Evolutionary conservation across 257 asterid species (phyloP), one percentile per base, ranked within the genome.

Genomic region (Orobanche coerulescens): DNA sequence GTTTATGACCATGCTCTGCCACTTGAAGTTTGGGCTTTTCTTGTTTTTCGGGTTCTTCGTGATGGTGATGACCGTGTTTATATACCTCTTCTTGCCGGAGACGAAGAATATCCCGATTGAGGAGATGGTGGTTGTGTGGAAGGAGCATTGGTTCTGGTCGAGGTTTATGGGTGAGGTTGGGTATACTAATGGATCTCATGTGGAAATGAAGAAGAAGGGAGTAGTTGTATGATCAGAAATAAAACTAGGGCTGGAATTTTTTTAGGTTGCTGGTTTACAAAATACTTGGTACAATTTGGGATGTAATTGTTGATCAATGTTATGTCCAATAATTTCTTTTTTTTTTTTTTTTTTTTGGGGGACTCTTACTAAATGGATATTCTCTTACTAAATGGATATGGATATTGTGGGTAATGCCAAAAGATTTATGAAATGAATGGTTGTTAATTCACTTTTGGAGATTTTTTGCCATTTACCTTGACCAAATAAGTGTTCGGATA

Each of bases 1-100:
- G 13, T 92, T 88, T 77, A 23, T 92, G 70, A 51, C 51, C 1
- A 82, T 92, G 96, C 85, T 92, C 8, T 92, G 98, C 75, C 85
- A 81, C 44, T 54, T 82, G 66, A 82, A 75, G 69, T 79, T 77
- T 13, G 89, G 89, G 1, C n/a, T 82, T 53, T 82, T 82, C 69
- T 7, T 79, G 58, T 75, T 82, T 67, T 82, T 79, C 56, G 86
- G 39, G 0, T 68, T 71, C 40, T 82, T 62, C 8, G 86, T 79
- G 56, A 0, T 71, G 0, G 67, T 75, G 30, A 82, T 82, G 90
- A 77, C 82, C 1, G 0, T 60, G 5, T 77, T 79, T 69, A 31
- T 79, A 0, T 73, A 40, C 80, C 58, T 71, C 18, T 79, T 82
- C 76, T 49, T 82, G 77, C 90, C 90, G 10, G 90, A 82, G 84